Base-by-base conservation (phyloP, 805 yeast genomes). In the Scheffersomyces coipomensis region DNA sequence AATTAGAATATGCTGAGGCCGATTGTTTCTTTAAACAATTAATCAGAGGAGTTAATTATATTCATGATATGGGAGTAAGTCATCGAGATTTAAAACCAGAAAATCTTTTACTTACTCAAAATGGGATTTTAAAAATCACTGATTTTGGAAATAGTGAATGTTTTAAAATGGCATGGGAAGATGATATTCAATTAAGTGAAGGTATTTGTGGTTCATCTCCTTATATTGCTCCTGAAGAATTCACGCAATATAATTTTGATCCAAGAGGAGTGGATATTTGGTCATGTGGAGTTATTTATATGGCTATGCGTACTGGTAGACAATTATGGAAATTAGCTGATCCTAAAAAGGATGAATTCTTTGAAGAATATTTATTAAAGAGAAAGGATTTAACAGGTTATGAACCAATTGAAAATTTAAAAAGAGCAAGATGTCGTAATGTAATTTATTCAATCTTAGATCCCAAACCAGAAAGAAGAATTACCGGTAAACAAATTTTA, bases 271-370 rank as follows among this genome's bases (percentile, higher is more conserved):
- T 85, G 5, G 96, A 88, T 64, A 79, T 88, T 26, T 88, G 97
- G 97, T 81, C 96, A 0, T 87, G 95, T 67, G 96, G 96, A 35
- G 91, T 88, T 9, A 88, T 88, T 25, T 88, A 85, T 56, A 83
- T 88, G 88, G 95, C 95, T 5, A 84, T 88, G 91, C 71, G 97
- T 52, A 87, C 97, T 0, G 99, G 98, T 3, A 72, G 96, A 38
- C 96, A 91, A 54, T 64, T 93, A 38, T 91, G 98, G 98, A 80
- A 85, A 51, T 66, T 81, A 42, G 97, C 98, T 2, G 78, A 79
- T 42, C 62, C 71, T 7, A 75, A 70, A 22, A 87, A 81, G 32
- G 98, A 91, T 56, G 95, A 83, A 51, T 88, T 87, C 55, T 91
- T 80, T 60, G 66, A 73, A 29, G 81, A 78, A 51, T 91, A 91